Evolutionary conservation across 768 basidiomycete species (phyloP).

Genomic region (Leccinum variicolor): DNA sequence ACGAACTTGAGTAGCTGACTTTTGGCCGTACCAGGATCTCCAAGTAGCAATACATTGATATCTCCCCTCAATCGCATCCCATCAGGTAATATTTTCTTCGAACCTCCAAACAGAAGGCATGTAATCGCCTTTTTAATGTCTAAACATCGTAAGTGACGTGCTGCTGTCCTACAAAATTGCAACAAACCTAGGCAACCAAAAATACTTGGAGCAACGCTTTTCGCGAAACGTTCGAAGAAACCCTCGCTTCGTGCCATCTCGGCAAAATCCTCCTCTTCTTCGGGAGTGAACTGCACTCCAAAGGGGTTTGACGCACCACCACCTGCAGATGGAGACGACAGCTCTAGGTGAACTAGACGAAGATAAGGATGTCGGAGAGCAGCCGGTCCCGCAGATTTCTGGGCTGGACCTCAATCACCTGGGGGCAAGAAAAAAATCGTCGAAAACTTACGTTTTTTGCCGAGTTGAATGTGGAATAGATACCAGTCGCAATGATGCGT

Average conservation of each 20-base stretch:
- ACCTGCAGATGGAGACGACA: slow-evolving; percentile 75
- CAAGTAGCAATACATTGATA: slow-evolving; percentile 94
- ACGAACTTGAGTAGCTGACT: slow-evolving; percentile 98
- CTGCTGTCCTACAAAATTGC: neutral
- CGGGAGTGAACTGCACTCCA: slow-evolving; percentile 84
- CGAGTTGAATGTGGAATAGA: slow-evolving; percentile 94
- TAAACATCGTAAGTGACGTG: slow-evolving; percentile 29
- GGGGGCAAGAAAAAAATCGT: neutral
- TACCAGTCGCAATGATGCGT: slow-evolving; percentile 91
- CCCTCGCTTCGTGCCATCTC: slow-evolving; percentile 85
- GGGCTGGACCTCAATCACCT: neutral
- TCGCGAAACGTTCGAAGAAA: slow-evolving; percentile 92
- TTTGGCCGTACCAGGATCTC: slow-evolving; percentile 98
- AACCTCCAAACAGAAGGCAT: slow-evolving; percentile 95
- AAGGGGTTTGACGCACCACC: slow-evolving; percentile 78
- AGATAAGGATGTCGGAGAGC: slow-evolving; percentile 94
- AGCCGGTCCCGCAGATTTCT: slow-evolving; percentile 82
- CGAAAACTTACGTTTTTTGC: slow-evolving; percentile 65
- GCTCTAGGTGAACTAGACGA: slow-evolving; percentile 86
- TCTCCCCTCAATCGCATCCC: slow-evolving; percentile 97
- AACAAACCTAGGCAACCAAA: slow-evolving; percentile 83
- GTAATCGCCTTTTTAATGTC: slow-evolving; percentile 99
- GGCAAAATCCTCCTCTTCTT: slow-evolving; percentile 96
- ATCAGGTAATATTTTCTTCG: slow-evolving; percentile 95
- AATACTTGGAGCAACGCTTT: slow-evolving; percentile 95